Conservation (phyloP, 2,329 filamentous ascomycete species). For the Ophiostoma sp. region DNA sequence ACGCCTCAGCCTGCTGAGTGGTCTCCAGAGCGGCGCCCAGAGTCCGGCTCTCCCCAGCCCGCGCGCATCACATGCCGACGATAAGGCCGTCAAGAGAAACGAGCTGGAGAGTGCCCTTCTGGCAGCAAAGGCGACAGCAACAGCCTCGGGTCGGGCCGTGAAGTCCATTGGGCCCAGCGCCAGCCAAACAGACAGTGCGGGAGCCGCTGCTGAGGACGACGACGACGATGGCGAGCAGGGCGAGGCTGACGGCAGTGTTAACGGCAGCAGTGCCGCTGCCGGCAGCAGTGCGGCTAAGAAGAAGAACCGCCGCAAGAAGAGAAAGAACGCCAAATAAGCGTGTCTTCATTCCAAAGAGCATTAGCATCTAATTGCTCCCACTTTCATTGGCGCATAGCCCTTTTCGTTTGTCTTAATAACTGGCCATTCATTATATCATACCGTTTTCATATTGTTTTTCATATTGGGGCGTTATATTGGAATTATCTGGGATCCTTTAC, state of each 20-base stretch:
- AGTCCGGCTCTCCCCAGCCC: conserved; percentile 1
- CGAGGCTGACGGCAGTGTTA: background rate
- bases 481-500: background rate
- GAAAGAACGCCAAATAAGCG: conserved; percentile 18
- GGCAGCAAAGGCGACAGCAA: conserved; percentile 8
- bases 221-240: conserved; percentile 1
- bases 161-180: background rate
- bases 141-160: background rate
- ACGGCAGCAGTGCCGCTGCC: conserved; percentile 19
- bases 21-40: conserved; percentile 14
- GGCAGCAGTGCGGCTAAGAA: conserved; percentile 30
- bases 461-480: background rate
- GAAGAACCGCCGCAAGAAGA: conserved; percentile 38
- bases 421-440: background rate
- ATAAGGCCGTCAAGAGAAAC: conserved; percentile 18
- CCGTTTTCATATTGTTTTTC: background rate
- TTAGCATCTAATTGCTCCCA: background rate
- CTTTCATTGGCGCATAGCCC: background rate
- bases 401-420: background rate
- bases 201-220: background rate
- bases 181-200: no score
- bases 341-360: background rate
- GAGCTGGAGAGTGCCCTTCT: conserved; percentile 21
- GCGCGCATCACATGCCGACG: conserved; percentile 16
- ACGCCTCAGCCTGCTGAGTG: conserved; percentile 13